Percentiles rank a stretch among this genome's conserved stretches.
Conservation (phyloP, 805 yeast species). For the Candida nemodendra region DNA sequence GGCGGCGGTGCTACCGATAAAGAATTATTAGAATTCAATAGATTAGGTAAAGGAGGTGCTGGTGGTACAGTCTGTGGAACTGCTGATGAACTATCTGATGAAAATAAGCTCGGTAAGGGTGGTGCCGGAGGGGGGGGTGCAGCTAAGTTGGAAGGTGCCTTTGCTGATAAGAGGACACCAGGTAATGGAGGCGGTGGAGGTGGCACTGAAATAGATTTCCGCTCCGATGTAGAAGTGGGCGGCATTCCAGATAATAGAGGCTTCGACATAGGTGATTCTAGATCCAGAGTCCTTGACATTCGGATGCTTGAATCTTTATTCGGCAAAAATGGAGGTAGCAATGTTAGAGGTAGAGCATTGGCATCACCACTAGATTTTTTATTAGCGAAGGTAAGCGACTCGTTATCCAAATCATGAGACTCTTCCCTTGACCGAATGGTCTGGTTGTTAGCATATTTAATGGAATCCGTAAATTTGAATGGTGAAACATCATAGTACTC, state of each 20-base stretch:
- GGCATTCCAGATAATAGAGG: too few relatives aligned
- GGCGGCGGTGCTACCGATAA: constrained; percentile 7
- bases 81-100: neutral
- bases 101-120: constrained; percentile 21
- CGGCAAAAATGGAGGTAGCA: too few relatives aligned
- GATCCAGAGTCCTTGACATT: too few relatives aligned
- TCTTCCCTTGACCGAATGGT: too few relatives aligned
- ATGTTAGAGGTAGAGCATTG: too few relatives aligned
- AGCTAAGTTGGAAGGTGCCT: constrained; percentile 2
- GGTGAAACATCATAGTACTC: constrained; percentile 22
- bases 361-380: too few relatives aligned
- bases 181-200: neutral
- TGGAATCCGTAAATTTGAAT: constrained; percentile 10
- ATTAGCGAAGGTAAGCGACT: too few relatives aligned
- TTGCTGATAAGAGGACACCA: neutral
- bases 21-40: constrained; percentile 17
- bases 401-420: too few relatives aligned
- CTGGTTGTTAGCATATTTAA: too few relatives aligned
- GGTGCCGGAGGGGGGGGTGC: constrained; percentile 31
- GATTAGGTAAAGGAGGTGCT: constrained; percentile 32
- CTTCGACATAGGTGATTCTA: too few relatives aligned
- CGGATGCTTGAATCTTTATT: too few relatives aligned
- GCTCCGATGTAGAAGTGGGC: too few relatives aligned
- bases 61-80: constrained; percentile 10
- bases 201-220: neutral